A percentile compares a stretch with the other conserved stretches of the same genome.
phyloP scores from a whole-genome alignment of 2,329 filamentous ascomycete genomes.

The Microascus cirrosus region DNA sequence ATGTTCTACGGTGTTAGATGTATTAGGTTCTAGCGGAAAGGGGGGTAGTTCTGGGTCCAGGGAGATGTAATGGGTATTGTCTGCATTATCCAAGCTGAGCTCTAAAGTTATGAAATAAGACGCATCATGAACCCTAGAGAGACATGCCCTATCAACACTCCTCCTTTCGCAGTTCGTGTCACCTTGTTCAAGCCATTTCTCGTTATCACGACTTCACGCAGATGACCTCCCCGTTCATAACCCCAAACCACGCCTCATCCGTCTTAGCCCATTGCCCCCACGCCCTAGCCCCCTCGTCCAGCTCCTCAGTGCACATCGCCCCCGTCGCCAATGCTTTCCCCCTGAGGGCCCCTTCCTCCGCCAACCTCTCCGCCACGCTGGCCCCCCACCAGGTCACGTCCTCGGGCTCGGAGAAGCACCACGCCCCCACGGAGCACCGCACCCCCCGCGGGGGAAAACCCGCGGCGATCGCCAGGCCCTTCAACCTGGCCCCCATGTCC shows the following conservation, averaged over 20 bases:
- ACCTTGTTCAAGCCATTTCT: too few species aligned
- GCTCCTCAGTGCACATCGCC: not conserved
- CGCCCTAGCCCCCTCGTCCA: not conserved
- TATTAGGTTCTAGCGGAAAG: not conserved
- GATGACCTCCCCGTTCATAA: slow-evolving; percentile 6
- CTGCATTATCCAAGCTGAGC: not conserved
- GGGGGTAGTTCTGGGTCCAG: not conserved
- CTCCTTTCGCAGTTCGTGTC: too few species aligned
- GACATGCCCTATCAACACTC: too few species aligned
- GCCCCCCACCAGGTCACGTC: slow-evolving; percentile 3
- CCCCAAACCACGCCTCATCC: slow-evolving; percentile 5
- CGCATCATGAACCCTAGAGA: not conserved
- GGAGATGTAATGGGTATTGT: not conserved
- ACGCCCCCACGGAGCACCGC: not conserved
- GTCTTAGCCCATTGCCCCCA: slow-evolving; percentile 1
- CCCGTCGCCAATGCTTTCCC: not conserved
- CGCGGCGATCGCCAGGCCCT: slow-evolving; percentile 2
- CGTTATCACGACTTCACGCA: not conserved
- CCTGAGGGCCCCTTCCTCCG: slow-evolving; percentile 1
- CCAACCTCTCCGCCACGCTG: slow-evolving; percentile 4
- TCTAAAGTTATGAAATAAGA: not conserved
- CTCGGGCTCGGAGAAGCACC: slow-evolving; percentile 2
- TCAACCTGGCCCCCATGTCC: slow-evolving; percentile 3
- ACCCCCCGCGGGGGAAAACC: slow-evolving; percentile 1
- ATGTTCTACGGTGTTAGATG: slow-evolving; percentile 2